Percentiles rank a stretch among this genome's conserved stretches.
These are phyloP conservation scores for Curvularia sp. DNA, from an alignment of 2,329 filamentous ascomycete genomes.

Conservation along the genomic window DNA sequence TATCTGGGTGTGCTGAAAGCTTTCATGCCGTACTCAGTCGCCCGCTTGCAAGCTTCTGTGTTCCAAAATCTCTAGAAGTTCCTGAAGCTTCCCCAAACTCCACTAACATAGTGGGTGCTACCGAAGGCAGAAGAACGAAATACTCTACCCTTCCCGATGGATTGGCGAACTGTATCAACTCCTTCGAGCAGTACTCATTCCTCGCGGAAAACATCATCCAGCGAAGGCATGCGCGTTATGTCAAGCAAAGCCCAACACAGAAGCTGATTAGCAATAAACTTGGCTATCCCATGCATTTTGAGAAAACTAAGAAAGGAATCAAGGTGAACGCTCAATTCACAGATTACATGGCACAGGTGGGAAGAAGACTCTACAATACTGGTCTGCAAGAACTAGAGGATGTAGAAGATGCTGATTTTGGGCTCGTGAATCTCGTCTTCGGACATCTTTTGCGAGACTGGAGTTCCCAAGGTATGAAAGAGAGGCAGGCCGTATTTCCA, in stretches of 20 bases:
- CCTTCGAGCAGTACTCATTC: neutral
- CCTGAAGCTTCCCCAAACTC: neutral
- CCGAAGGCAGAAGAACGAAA: neutral
- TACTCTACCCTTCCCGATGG: neutral
- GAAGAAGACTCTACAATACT: conserved; percentile 9
- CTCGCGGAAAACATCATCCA: neutral
- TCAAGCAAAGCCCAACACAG: conserved; percentile 12
- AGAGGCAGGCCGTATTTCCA: conserved; percentile 17
- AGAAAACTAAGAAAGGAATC: conserved; percentile 14
- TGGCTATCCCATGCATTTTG: conserved; percentile 14
- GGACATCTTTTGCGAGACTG: conserved; percentile 17
- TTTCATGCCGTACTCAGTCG: neutral
- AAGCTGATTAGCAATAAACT: conserved; percentile 14
- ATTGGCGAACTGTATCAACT: neutral
- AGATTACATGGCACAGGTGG: conserved; percentile 10
- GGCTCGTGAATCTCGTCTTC: conserved; percentile 12
- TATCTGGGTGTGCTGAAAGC: neutral
- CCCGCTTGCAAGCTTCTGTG: neutral
- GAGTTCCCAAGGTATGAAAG: conserved; percentile 13
- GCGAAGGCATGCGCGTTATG: conserved; percentile 1
- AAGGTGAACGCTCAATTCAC: conserved; percentile 13
- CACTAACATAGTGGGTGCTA: neutral
- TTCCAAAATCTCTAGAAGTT: neutral
- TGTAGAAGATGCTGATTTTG: conserved; percentile 11
- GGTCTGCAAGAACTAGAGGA: conserved; percentile 11